A percentile compares a stretch with the other conserved stretches of the same genome.
Evolutionary conservation across 495 filamentous ascomycete species (phyloP).

Genomic region (Penicillium paxilli): DNA sequence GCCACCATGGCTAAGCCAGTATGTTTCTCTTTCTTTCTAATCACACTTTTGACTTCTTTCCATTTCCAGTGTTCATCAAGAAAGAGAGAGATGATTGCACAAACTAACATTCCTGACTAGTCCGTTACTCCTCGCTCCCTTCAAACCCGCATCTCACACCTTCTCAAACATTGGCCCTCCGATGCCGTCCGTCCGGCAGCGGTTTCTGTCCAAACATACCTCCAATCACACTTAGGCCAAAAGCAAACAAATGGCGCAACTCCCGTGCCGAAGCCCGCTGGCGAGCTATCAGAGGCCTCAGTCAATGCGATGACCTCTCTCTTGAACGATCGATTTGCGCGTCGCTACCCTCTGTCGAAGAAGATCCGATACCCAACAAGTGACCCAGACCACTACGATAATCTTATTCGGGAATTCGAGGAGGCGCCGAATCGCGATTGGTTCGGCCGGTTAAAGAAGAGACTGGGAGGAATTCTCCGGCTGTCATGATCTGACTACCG

Average conservation of each 20-base stretch:
- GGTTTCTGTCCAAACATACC: slow-evolving; percentile 68
- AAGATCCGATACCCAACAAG: slow-evolving; percentile 66
- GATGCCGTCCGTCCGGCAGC: slow-evolving; percentile 73
- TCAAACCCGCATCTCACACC: slow-evolving; percentile 54
- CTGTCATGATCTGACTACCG: slow-evolving; percentile 43
- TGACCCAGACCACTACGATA: slow-evolving; percentile 75
- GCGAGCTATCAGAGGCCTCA: slow-evolving; percentile 54
- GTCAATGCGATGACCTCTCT: slow-evolving; percentile 74
- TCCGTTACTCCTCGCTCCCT: slow-evolving; percentile 51
- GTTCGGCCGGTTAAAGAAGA: slow-evolving; percentile 54
- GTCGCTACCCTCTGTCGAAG: slow-evolving; percentile 64
- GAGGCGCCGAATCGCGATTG: slow-evolving; percentile 66
- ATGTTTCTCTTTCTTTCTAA: neutral
- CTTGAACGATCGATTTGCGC: slow-evolving; percentile 70
- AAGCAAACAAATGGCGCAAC: slow-evolving; percentile 11
- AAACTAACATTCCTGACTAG: slow-evolving; percentile 9
- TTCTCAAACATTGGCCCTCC: slow-evolving; percentile 74
- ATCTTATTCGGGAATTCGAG: slow-evolving; percentile 69
- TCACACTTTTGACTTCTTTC: neutral
- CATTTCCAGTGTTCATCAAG: too few species aligned
- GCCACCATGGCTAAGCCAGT: slow-evolving; percentile 25
- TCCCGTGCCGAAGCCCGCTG: slow-evolving; percentile 20
- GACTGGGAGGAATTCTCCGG: slow-evolving; percentile 64
- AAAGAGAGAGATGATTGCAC: too few species aligned
- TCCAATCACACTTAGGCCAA: slow-evolving; percentile 60